Evolutionary conservation across 2,329 filamentous ascomycete genomes (phyloP).

Genomic region (Tolypocladium endophyticum): DNA sequence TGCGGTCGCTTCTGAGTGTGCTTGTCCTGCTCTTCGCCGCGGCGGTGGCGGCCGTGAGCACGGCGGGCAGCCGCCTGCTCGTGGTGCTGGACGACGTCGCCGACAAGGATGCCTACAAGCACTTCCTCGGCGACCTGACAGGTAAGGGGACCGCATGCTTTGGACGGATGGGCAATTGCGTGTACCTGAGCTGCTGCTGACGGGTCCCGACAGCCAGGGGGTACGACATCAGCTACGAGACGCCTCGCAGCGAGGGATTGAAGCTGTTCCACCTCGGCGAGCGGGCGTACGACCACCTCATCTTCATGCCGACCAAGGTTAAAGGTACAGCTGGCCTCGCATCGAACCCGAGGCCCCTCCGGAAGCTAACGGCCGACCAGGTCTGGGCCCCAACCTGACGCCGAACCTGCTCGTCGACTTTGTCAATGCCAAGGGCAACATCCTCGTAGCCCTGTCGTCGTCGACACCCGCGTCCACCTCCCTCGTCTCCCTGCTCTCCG

Average conservation of each 20-base stretch:
- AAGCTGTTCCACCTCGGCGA: constrained; percentile 79
- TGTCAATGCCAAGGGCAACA: constrained; percentile 82
- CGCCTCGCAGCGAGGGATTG: constrained; percentile 69
- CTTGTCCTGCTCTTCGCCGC: constrained; percentile 56
- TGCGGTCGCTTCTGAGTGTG: constrained; percentile 67
- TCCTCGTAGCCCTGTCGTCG: constrained; percentile 75
- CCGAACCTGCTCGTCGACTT: constrained; percentile 84
- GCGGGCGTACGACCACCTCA: constrained; percentile 79
- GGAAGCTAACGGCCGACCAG: constrained; percentile 27
- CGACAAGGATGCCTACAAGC: constrained; percentile 74
- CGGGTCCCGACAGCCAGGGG: constrained; percentile 55
- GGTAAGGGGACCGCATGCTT: constrained; percentile 33
- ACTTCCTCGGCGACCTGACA: constrained; percentile 64
- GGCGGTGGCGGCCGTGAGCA: constrained; percentile 66
- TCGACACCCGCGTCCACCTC: constrained; percentile 58
- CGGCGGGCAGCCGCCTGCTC: constrained; percentile 67
- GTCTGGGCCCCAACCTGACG: constrained; percentile 78
- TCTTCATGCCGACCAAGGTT: constrained; percentile 79
- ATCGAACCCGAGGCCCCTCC: background rate
- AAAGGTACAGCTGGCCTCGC: constrained; percentile 53
- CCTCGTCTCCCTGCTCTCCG: constrained; percentile 67
- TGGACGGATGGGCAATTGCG: background rate
- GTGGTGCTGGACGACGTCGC: constrained; percentile 75
- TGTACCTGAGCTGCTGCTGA: constrained; percentile 8
- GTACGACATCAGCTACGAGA: constrained; percentile 70